Evolutionary conservation across 257 asterid species (phyloP).

Genomic region (Solanum lignicaule): DNA sequence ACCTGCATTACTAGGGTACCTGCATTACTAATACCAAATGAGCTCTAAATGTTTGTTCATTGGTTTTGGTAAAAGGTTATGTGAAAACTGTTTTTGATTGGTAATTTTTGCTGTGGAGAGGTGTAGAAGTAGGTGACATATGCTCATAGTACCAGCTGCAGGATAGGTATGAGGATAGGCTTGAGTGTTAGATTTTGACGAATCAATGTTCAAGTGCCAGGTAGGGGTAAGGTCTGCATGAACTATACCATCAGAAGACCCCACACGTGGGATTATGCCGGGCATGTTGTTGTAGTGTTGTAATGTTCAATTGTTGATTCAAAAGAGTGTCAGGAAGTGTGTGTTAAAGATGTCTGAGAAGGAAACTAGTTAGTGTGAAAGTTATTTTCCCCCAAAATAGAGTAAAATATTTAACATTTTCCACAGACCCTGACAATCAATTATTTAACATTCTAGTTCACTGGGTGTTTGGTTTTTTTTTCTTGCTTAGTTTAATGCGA

Average conservation of each 20-base stretch:
- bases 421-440: not conserved
- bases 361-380: not conserved
- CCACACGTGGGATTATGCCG: not conserved
- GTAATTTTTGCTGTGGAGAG: not conserved
- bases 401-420: not conserved
- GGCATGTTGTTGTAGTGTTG: not conserved
- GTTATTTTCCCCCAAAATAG: not conserved
- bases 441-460: not conserved
- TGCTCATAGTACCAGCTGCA: not conserved
- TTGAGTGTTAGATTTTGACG: not conserved
- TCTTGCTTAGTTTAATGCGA: not conserved
- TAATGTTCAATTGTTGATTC: not conserved
- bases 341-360: not conserved
- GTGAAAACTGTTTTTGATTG: not conserved
- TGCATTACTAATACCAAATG: not conserved
- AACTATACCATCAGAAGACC: not conserved
- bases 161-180: not conserved
- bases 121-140: not conserved
- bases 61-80: not conserved
- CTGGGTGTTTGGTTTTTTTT: not conserved
- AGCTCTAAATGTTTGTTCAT: not conserved
- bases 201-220: not conserved
- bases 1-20: too few relatives aligned
- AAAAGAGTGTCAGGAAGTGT: not conserved
- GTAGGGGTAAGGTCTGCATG: not conserved